Conservation (phyloP, 2,329 filamentous ascomycete species). For the Gremmenia infestans region DNA sequence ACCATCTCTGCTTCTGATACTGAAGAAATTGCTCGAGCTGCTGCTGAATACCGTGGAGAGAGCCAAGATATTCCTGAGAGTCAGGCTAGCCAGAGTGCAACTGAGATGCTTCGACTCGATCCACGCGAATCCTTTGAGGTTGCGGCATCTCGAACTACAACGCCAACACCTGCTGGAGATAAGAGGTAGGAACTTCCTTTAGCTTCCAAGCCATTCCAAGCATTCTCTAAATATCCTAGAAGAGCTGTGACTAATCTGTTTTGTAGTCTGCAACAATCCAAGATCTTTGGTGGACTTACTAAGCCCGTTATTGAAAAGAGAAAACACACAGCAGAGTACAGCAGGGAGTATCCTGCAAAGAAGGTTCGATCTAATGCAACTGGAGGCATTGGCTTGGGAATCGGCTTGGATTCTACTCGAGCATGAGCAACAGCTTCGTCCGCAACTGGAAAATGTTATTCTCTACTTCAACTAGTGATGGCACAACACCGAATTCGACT, state of each 20-base stretch:
- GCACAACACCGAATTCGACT: no score
- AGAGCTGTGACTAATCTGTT: no score
- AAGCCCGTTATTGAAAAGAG: constrained; percentile 44
- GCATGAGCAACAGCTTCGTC: not conserved
- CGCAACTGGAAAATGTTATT: no score
- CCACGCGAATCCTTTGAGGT: constrained; percentile 37
- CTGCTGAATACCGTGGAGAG: constrained; percentile 35
- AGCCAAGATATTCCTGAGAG: constrained; percentile 66
- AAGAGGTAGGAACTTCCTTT: constrained; percentile 18
- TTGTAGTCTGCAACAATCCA: constrained; percentile 47
- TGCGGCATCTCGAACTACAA: constrained; percentile 24
- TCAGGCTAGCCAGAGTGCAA: constrained; percentile 72
- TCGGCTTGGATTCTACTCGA: constrained; percentile 34
- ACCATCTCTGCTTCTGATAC: constrained; percentile 68
- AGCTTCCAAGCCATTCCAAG: no score
- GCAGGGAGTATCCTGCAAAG: constrained; percentile 35
- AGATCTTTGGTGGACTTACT: constrained; percentile 56
- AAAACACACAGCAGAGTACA: constrained; percentile 19
- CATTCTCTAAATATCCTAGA: no score
- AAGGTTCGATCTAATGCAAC: constrained; percentile 38
- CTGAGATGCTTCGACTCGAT: constrained; percentile 64
- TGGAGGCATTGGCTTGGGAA: constrained; percentile 50
- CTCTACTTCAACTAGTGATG: no score
- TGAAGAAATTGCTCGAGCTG: constrained; percentile 51
- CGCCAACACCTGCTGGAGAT: constrained; percentile 38